These are phyloP conservation scores for Xylaria cubensis DNA, from an alignment of 495 filamentous ascomycete species.

Conservation along the genomic window DNA sequence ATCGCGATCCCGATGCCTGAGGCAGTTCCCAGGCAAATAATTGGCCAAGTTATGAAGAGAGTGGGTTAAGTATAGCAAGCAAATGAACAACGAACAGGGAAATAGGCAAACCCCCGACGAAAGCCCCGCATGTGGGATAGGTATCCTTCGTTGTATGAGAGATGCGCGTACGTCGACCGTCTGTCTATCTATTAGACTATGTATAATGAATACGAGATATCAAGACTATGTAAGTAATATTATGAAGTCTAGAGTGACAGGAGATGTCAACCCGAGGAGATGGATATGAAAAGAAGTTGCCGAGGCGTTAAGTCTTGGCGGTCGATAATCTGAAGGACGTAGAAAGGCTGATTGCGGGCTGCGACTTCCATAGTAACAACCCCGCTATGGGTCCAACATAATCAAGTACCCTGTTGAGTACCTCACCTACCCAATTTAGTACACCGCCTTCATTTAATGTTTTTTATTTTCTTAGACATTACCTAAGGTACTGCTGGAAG, in stretches of 20 bases:
- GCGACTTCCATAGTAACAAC: background rate
- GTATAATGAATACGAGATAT: background rate
- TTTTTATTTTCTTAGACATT: background rate
- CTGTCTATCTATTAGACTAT: background rate
- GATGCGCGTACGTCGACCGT: background rate
- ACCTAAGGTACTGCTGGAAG: too few species aligned
- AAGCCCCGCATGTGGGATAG: constrained; percentile 24
- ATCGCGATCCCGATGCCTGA: constrained; percentile 6
- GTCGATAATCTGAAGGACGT: background rate
- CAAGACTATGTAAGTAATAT: background rate
- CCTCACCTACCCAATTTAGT: background rate
- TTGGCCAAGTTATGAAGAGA: background rate
- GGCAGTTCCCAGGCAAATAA: background rate
- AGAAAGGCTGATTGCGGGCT: background rate
- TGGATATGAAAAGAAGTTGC: constrained; percentile 13
- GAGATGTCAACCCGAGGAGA: background rate
- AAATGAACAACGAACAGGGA: background rate
- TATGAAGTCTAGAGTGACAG: background rate
- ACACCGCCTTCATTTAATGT: background rate
- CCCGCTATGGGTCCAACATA: constrained; percentile 5
- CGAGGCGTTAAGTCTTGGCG: constrained; percentile 26
- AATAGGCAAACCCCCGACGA: constrained; percentile 10
- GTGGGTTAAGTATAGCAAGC: background rate
- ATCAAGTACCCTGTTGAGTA: background rate
- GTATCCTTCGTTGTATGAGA: background rate